Evolutionary conservation across 495 filamentous ascomycete species (phyloP), one percentile per base, ranked within the genome.

Genomic region (Aspergillus cavernicola): DNA sequence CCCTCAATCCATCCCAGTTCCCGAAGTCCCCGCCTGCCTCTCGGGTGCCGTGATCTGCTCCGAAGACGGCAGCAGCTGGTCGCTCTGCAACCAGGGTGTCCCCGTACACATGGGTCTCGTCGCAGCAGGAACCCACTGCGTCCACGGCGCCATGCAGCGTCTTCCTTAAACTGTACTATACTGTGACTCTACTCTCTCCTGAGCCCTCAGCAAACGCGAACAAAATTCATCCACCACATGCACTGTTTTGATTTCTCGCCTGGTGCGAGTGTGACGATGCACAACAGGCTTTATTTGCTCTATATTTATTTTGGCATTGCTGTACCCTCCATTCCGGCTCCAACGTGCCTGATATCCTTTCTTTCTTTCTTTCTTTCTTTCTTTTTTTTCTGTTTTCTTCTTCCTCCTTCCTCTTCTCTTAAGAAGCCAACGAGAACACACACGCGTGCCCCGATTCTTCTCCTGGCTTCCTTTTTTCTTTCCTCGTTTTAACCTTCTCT

Each of bases 41-140:
- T 44, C 62, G 22, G 65, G 70, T 11, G 59, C 64, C 24, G 63
- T 77, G 22, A 52, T 75, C 20, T 78, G 75, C 56, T 57, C 64
- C 2, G 55, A 67, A 9, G 69, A 76, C 50, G 74, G 73, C 16
- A 54, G 13, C 6, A 49, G 51, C 36, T 76, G 67, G 65, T 69
- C 65, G 20, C 58, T 72, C 52, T 77, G 73, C 62, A 52, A 44
- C 42, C 45, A 72, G 46, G 63, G 64, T 4, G 43, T 24, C 5
- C 64, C 67, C 5, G 55, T 75, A 29, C 61, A 54, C 56, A 77
- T 77, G 71, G 72, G 72, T 20, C 37, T 57, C 10, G 73, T 76
- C 2, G 70, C 75, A 23, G 53, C 59, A 6, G 75, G 75, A 11
- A 78, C 66, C 8, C 46, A 41, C 15, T 78, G 75, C 56, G 57